Percentiles rank a stretch among this genome's conserved stretches.
These are phyloP conservation scores for Pythium apleroticum DNA, from an alignment of 352 stramenopile genomes.

Conservation along the genomic window DNA sequence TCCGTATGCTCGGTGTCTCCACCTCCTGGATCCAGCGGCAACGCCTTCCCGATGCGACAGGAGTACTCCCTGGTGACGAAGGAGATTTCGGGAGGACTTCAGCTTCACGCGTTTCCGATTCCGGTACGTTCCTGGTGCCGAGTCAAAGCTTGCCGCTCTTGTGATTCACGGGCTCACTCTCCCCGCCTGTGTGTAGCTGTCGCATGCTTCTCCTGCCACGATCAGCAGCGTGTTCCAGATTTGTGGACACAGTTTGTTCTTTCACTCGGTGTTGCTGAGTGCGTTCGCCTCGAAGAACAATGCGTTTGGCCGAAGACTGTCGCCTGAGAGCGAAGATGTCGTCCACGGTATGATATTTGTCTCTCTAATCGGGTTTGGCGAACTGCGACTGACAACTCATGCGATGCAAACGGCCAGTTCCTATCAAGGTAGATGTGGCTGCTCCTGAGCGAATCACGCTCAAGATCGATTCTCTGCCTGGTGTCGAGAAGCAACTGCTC, in stretches of 20 bases:
- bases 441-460: slow-evolving; percentile 78
- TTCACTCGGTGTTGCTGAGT: slow-evolving; percentile 78
- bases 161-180: neutral
- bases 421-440: slow-evolving; percentile 81
- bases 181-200: slow-evolving; percentile 35
- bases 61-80: slow-evolving; percentile 84
- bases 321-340: slow-evolving; percentile 58
- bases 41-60: slow-evolving; percentile 51
- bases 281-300: slow-evolving; percentile 72
- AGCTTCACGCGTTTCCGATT: slow-evolving; percentile 79
- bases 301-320: slow-evolving; percentile 64
- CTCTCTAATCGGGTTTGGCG: neutral
- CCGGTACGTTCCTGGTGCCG: slow-evolving; percentile 37
- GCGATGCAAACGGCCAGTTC: slow-evolving; percentile 33
- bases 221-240: slow-evolving; percentile 75
- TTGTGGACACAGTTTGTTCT: slow-evolving; percentile 83
- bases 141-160: neutral
- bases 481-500: slow-evolving; percentile 55
- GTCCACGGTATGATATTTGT: slow-evolving; percentile 45
- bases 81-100: slow-evolving; percentile 81
- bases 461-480: slow-evolving; percentile 64
- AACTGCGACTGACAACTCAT: neutral
- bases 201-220: slow-evolving; percentile 59
- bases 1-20: slow-evolving; percentile 74
- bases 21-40: slow-evolving; percentile 35